Evolutionary conservation across 805 yeast genomes (phyloP).

Genomic region (Ogataea glucozyma): DNA sequence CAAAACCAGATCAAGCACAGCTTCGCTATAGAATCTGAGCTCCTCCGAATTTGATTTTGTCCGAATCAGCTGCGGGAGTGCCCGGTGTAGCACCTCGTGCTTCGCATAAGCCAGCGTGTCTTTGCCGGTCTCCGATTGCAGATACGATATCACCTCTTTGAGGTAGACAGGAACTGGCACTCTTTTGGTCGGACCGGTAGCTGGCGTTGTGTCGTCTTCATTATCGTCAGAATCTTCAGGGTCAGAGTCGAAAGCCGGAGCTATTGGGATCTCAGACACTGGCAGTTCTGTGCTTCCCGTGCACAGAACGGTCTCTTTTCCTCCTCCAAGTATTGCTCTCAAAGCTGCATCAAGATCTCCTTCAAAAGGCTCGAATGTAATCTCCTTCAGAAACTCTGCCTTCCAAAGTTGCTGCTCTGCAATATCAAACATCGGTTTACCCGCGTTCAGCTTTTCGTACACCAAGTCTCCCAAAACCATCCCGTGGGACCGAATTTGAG

Average conservation of each 20-base stretch:
- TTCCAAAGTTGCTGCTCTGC: constrained; percentile 18
- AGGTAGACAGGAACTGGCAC: constrained; percentile 63
- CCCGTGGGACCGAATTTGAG: constrained; percentile 50
- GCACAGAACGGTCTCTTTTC: background rate
- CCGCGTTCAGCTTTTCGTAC: constrained; percentile 36
- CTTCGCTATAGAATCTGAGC: constrained; percentile 56
- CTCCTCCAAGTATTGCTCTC: too few species aligned
- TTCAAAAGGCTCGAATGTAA: constrained; percentile 1
- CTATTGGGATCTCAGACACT: background rate
- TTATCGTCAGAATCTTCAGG: constrained; percentile 52
- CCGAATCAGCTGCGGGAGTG: constrained; percentile 61
- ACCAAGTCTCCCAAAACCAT: constrained; percentile 57
- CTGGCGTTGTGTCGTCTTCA: constrained; percentile 42
- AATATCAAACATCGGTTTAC: constrained; percentile 35
- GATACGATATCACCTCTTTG: constrained; percentile 65
- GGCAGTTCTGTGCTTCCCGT: background rate
- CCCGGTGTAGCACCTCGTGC: constrained; percentile 48
- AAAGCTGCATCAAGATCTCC: constrained; percentile 16
- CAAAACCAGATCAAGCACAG: constrained; percentile 50
- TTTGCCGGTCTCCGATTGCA: constrained; percentile 45
- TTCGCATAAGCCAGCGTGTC: constrained; percentile 50
- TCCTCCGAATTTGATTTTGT: constrained; percentile 68
- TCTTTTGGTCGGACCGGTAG: constrained; percentile 37
- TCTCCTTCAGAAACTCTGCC: background rate
- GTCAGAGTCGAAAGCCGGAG: constrained; percentile 29